Conservation (phyloP, 1,139 yeast genomes). For the Wickerhamiella infanticola region DNA sequence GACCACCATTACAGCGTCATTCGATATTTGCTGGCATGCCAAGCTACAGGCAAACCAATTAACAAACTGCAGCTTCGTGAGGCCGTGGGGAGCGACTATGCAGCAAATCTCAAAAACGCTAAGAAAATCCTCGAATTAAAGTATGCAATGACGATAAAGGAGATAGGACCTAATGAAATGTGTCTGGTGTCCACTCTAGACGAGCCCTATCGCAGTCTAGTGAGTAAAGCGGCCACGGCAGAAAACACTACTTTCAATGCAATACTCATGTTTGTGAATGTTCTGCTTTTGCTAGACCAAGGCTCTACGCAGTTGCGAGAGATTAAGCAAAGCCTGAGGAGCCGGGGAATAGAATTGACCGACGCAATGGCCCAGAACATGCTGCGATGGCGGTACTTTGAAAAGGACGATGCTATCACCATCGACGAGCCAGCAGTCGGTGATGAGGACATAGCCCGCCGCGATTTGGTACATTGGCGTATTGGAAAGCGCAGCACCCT, state of each 20-base stretch:
- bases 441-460: not conserved
- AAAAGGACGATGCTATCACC: not conserved
- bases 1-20: no score
- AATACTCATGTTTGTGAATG: not conserved
- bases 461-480: not conserved
- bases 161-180: not conserved
- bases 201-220: not conserved
- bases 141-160: not conserved
- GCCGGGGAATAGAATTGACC: not conserved
- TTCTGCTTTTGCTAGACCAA: not conserved
- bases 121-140: no score
- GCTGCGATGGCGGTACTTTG: not conserved
- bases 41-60: no score
- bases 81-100: no score
- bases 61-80: no score
- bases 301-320: not conserved
- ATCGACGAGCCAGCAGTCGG: not conserved
- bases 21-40: no score
- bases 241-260: not conserved
- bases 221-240: not conserved
- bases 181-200: not conserved
- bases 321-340: not conserved
- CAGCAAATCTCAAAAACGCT: no score
- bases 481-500: not conserved
- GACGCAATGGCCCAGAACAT: not conserved